phyloP scores from a whole-genome alignment of 768 basidiomycete genomes.

The Cystofilobasidium macerans region DNA sequence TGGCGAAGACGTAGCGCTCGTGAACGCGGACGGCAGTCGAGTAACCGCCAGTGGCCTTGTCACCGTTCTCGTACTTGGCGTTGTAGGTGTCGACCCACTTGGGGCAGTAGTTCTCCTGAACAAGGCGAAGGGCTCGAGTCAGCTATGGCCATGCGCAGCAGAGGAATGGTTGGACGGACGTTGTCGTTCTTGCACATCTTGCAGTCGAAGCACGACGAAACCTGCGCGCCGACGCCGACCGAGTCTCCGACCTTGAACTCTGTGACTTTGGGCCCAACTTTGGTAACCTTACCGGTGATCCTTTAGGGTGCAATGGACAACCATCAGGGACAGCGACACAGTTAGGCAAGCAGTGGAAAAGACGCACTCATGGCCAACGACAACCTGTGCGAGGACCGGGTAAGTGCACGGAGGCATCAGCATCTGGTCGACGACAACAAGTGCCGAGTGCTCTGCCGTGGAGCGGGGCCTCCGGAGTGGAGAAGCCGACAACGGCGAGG shows the following conservation, averaged over 20 bases:
- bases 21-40: constrained; percentile 44
- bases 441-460: background rate
- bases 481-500: background rate
- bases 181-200: constrained; percentile 44
- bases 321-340: background rate
- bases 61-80: constrained; percentile 45
- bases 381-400: background rate
- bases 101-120: constrained; percentile 33
- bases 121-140: constrained; percentile 33
- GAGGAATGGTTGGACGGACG: too few species aligned
- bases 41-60: constrained; percentile 43
- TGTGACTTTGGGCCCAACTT: constrained; percentile 49
- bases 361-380: constrained; percentile 1
- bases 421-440: background rate
- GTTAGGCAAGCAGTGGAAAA: background rate
- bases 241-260: constrained; percentile 52
- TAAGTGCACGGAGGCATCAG: too few species aligned
- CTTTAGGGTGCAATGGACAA: constrained; percentile 30
- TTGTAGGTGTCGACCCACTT: constrained; percentile 47
- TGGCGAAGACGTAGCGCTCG: constrained; percentile 48
- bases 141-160: constrained; percentile 38
- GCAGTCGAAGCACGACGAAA: constrained; percentile 37
- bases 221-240: constrained; percentile 48
- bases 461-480: background rate
- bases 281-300: constrained; percentile 49